phyloP scores from a whole-genome alignment of 2,329 filamentous ascomycete species.

The Hypoxylon sp. region DNA sequence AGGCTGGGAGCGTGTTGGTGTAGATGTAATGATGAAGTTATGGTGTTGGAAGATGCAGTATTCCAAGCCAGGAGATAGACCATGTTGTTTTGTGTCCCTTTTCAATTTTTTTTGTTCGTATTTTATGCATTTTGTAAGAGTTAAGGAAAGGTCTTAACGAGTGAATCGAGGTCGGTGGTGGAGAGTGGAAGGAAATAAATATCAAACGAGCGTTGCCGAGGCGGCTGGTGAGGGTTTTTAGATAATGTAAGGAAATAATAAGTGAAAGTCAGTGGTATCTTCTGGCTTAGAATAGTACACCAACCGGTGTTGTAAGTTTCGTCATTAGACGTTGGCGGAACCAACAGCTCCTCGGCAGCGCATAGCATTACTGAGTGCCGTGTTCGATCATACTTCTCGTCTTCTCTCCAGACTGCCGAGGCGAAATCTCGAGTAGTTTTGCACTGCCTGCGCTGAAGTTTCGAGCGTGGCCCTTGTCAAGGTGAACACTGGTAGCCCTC shows the following conservation, averaged over 20 bases:
- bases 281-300: constrained; percentile 25
- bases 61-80: constrained; percentile 33
- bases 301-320: constrained; percentile 17
- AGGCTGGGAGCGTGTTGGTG: not conserved
- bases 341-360: constrained; percentile 5
- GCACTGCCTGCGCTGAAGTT: constrained; percentile 82
- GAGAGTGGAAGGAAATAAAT: constrained; percentile 42
- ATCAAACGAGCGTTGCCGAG: constrained; percentile 32
- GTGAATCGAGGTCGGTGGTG: constrained; percentile 43
- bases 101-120: constrained; percentile 32
- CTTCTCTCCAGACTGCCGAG: constrained; percentile 61
- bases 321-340: constrained; percentile 16
- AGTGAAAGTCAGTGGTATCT: constrained; percentile 43
- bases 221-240: constrained; percentile 11
- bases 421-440: constrained; percentile 72
- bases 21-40: constrained; percentile 10
- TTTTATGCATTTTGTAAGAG: constrained; percentile 27
- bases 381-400: constrained; percentile 49
- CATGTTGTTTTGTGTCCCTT: constrained; percentile 22
- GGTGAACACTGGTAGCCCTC: constrained; percentile 75
- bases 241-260: constrained; percentile 34
- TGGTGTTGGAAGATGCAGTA: constrained; percentile 5
- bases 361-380: constrained; percentile 37
- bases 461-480: constrained; percentile 70
- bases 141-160: constrained; percentile 46